These are phyloP conservation scores for Nepenthes mirabilis DNA, from an alignment of 148 eudicot genomes.

Conservation along the genomic window DNA sequence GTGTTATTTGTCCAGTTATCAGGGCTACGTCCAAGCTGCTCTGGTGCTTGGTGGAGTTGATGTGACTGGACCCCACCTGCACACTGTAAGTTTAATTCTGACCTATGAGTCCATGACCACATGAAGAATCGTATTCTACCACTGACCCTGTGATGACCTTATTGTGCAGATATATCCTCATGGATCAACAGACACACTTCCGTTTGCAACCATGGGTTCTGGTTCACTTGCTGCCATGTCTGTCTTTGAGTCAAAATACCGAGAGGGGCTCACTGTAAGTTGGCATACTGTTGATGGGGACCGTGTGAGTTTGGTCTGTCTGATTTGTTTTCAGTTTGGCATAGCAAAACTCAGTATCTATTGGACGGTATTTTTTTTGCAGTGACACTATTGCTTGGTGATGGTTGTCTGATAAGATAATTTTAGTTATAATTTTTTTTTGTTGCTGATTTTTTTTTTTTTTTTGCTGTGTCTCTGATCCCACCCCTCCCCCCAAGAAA, in stretches of 20 bases:
- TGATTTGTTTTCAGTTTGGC: background rate
- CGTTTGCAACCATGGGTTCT: constrained; percentile 90
- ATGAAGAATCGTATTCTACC: constrained; percentile 1
- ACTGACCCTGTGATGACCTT: background rate
- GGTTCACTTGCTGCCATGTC: constrained; percentile 94
- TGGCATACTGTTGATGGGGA: background rate
- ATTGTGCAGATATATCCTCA: constrained; percentile 67
- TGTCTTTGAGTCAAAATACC: constrained; percentile 67
- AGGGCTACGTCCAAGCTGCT: constrained; percentile 80
- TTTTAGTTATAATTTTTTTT: too few species aligned
- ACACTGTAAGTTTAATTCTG: constrained; percentile 47
- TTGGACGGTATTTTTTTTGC: background rate
- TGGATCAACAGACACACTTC: constrained; percentile 87
- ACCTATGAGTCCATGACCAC: constrained; percentile 1
- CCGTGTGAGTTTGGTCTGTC: background rate
- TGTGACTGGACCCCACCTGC: constrained; percentile 82
- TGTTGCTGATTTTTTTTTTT: too few species aligned
- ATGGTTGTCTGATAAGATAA: too few species aligned
- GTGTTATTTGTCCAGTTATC: constrained; percentile 39
- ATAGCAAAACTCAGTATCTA: background rate
- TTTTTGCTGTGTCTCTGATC: too few species aligned
- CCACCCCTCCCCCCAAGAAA: too few species aligned
- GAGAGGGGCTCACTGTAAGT: constrained; percentile 86
- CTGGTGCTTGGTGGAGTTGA: constrained; percentile 93
- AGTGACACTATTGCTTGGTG: too few species aligned